Base-by-base conservation (phyloP, 2,329 filamentous ascomycete genomes). In the Aureobasidium sp. region DNA sequence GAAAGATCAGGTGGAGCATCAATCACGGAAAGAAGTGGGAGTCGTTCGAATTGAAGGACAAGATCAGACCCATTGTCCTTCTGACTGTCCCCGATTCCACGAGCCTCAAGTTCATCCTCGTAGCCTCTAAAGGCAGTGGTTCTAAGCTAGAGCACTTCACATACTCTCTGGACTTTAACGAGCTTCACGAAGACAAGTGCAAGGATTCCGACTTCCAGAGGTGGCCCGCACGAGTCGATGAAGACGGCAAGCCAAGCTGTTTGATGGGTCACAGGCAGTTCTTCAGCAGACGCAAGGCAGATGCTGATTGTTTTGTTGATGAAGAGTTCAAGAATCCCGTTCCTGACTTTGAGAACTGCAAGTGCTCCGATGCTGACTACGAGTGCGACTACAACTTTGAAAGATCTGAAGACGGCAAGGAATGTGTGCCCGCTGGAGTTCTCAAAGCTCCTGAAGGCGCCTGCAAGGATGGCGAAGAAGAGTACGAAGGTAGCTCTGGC, bases 321-420 rank as follows among this genome's bases (percentile, higher is more conserved):
- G 81, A 89, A 64, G 85, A 93, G 59, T 97, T 96, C 77, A 85
- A 91, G 70, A 89, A 94, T 65, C 86, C 89, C 0, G 75, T 83
- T 37, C 84, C 88, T 1, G 78, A 86, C 64, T 87, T 83, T 31
- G 84, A 90, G 68, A 75, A 85, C 50, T 99, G 94, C 78, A 85
- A 90, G 44, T 99, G 94, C 74, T 85, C 86, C 0, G 84, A 88
- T 62, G 79, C 81, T 37, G 95, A 99, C 73, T 99, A 96, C 72
- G 94, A 99, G 76, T 99, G 94, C 73, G 93, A 97, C 71, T 96
- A 89, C 79, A 95, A 96, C 73, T 97, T 96, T 72, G 78, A 85
- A 63, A 83, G 84, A 67, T 80, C 81, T 62, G 80, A 81, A 39
- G 78, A 83, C 3, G 81, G 83, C 58, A 83, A 82, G 54, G 81